Conservation (phyloP, 2,329 filamentous ascomycete species). For the Botryosphaeria dothidea region DNA sequence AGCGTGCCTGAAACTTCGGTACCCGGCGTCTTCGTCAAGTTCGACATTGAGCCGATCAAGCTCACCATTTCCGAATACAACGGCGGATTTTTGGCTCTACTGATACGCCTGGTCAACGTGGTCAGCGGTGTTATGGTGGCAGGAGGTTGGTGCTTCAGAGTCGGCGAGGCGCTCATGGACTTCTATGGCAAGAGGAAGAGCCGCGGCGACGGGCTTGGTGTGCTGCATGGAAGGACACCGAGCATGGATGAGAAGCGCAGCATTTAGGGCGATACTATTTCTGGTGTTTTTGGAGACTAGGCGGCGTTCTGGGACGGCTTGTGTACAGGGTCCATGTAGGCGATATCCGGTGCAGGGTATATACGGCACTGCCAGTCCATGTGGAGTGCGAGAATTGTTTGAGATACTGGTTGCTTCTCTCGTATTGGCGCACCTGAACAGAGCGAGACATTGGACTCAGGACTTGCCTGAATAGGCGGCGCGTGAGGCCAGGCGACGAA, state of each 20-base stretch:
- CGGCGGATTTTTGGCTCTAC: slow-evolving; percentile 70
- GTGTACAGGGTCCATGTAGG: background rate
- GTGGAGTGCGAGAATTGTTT: background rate
- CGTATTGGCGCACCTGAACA: no score
- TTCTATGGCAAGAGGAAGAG: slow-evolving; percentile 45
- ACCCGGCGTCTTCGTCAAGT: slow-evolving; percentile 96
- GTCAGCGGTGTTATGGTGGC: slow-evolving; percentile 88
- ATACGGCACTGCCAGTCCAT: background rate
- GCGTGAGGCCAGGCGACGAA: background rate
- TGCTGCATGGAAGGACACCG: slow-evolving; percentile 34
- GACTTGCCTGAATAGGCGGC: background rate
- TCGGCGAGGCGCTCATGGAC: slow-evolving; percentile 72
- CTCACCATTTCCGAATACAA: slow-evolving; percentile 82
- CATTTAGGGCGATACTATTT: background rate
- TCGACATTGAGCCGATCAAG: slow-evolving; percentile 95
- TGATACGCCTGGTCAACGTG: slow-evolving; percentile 86
- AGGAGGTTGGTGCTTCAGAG: slow-evolving; percentile 87
- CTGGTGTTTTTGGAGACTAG: background rate
- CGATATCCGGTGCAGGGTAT: background rate
- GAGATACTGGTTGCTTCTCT: background rate
- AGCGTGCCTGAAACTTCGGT: slow-evolving; percentile 68
- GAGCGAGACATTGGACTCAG: background rate
- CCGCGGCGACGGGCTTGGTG: slow-evolving; percentile 47
- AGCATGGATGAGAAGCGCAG: slow-evolving; percentile 17
- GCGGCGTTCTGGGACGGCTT: slow-evolving; percentile 3